phyloP scores from a whole-genome alignment of 768 basidiomycete species.

The Mycena alexandri region DNA sequence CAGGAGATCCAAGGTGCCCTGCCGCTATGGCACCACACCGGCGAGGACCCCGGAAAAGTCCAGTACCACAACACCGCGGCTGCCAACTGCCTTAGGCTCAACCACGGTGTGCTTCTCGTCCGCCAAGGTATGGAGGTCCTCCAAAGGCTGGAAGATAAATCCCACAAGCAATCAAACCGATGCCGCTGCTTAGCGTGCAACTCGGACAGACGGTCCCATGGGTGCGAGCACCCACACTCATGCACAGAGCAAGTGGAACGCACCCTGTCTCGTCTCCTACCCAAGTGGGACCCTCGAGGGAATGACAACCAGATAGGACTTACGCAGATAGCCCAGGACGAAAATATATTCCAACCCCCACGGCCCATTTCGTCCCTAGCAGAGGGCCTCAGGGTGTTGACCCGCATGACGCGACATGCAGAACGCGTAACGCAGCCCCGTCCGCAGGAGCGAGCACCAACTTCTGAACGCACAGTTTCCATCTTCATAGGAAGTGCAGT shows the following conservation, averaged over 20 bases:
- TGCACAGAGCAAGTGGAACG: background rate
- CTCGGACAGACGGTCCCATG: background rate
- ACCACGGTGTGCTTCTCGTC: background rate
- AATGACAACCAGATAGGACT: background rate
- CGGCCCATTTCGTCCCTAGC: background rate
- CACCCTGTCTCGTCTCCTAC: background rate
- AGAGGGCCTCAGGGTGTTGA: background rate
- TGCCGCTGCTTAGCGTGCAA: background rate
- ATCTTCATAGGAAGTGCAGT: background rate
- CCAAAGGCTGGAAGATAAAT: background rate
- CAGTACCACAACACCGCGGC: background rate
- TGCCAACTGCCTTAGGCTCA: background rate
- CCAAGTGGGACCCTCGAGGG: slow-evolving; percentile 7
- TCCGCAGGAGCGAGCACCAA: background rate
- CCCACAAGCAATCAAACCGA: background rate
- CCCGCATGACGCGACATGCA: background rate
- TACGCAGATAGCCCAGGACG: background rate
- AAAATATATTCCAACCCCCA: no score
- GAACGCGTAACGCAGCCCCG: background rate
- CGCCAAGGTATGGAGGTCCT: background rate
- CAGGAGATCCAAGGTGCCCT: background rate
- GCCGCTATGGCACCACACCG: slow-evolving; percentile 9
- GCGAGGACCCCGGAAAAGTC: background rate
- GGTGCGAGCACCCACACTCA: background rate
- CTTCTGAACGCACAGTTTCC: accelerated